Percentiles rank a stretch among this genome's conserved stretches.
phyloP scores from a whole-genome alignment of 805 yeast genomes.

The Saccharomyces kudriavzevii region DNA sequence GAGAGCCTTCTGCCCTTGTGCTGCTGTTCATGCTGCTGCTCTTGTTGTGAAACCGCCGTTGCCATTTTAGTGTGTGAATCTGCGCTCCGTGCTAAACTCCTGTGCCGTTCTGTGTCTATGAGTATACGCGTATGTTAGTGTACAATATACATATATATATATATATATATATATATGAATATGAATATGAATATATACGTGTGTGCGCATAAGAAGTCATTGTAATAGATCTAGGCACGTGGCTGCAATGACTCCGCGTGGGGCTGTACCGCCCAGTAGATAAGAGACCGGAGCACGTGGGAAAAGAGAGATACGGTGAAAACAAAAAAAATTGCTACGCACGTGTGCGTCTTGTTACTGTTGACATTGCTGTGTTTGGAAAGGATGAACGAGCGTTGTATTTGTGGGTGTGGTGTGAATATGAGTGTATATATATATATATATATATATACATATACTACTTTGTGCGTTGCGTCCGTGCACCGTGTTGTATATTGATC shows the following conservation, averaged over 20 bases:
- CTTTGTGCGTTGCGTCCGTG: neutral
- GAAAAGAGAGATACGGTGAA: neutral
- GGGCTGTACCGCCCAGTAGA: neutral
- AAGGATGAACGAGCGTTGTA: no score
- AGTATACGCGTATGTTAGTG: no score
- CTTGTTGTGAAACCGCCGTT: neutral
- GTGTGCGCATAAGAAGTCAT: slow-evolving; percentile 10
- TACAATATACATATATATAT: neutral
- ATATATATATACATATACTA: no score
- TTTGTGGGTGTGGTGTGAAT: neutral
- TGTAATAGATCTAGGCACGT: neutral
- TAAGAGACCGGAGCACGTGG: neutral
- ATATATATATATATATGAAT: neutral
- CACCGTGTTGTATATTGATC: neutral
- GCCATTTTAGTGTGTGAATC: neutral
- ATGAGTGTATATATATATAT: neutral
- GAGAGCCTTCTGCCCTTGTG: neutral
- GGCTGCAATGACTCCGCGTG: neutral
- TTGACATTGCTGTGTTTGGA: neutral
- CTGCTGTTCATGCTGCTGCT: neutral
- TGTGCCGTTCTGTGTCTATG: no score
- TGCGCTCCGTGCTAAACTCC: no score
- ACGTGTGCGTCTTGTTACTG: neutral
- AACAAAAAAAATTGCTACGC: neutral
- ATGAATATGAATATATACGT: slow-evolving; percentile 27